Conservation (phyloP, 2,329 filamentous ascomycete species). For the Shiraia sp. region DNA sequence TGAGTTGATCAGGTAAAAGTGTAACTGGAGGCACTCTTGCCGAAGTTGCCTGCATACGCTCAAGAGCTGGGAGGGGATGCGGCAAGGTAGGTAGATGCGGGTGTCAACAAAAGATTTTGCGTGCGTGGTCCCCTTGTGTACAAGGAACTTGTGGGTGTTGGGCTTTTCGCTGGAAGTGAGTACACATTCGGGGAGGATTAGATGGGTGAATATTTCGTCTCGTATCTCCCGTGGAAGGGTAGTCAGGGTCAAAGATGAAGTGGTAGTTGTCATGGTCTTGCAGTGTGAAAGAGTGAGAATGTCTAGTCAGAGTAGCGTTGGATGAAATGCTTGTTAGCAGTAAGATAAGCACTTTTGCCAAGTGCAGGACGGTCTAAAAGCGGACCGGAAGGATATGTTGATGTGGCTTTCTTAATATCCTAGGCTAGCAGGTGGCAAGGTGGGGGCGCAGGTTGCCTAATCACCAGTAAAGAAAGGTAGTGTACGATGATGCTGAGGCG, state of each 20-base stretch:
- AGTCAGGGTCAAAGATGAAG: constrained; percentile 13
- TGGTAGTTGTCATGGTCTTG: not conserved
- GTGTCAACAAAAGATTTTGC: constrained; percentile 27
- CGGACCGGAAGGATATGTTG: too few relatives aligned
- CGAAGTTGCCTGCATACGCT: constrained; percentile 32
- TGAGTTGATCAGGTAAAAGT: constrained; percentile 15
- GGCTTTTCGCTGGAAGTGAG: constrained; percentile 25
- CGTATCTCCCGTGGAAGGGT: constrained; percentile 32
- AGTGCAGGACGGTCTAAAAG: too few relatives aligned
- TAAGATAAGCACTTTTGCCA: too few relatives aligned
- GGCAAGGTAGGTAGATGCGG: constrained; percentile 30
- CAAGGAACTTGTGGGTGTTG: constrained; percentile 14
- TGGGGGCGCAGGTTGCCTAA: too few relatives aligned
- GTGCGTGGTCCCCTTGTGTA: constrained; percentile 7
- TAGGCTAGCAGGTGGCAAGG: too few relatives aligned
- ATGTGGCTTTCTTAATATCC: too few relatives aligned
- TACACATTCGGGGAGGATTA: constrained; percentile 22
- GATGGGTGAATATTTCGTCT: constrained; percentile 28
- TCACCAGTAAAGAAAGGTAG: too few relatives aligned
- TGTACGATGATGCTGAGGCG: too few relatives aligned
- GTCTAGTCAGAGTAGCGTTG: not conserved
- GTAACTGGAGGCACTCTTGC: constrained; percentile 26
- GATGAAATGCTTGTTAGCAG: too few relatives aligned
- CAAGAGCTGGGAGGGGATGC: constrained; percentile 23
- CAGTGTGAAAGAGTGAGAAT: not conserved